Base-by-base conservation (phyloP, 768 basidiomycete species). In the Termitomyces sp. region DNA sequence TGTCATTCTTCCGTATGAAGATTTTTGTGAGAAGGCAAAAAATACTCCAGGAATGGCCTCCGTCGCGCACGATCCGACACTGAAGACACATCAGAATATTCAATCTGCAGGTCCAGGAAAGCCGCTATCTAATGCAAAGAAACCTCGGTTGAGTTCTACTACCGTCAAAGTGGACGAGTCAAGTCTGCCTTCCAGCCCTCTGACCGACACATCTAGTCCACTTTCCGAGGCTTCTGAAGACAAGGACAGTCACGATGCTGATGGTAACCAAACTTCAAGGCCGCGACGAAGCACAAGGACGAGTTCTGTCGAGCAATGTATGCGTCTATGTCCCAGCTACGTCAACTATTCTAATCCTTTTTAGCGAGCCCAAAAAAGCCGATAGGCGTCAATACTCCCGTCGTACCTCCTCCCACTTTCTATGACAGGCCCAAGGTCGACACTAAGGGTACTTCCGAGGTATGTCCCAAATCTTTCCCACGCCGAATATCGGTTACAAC, bases 1-100 rank as follows among this genome's bases (percentile, higher is more conserved):
- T 58, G 92, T 99, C 70, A 92, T 99, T 67, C 83, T 94, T 48
- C 97, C 97, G n/a, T 99, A 94, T 69, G 96, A 98, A 69, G 86
- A 92, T 68, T 98, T 94, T 72, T 89, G 87, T 60, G 85, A 89
- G 52, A 84, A 87, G 53, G 91, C 88, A 49, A 84, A 86, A 62
- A 88, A 84, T 67, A 87, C 87, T 35, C 84, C 89, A 28, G 69
- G 75, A 53, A 74, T 79, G 60, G 78, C 77, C 59, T 79, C 81
- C 9, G 75, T 79, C 59, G 71, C 82, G 64, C 83, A 82, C 68
- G 79, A 78, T 57, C 66, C 73, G 38, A 73, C 74, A 49, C 74
- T 84, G 58, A 88, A 83, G 74, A 87, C 82, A 38, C 84, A 85
- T 67, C 68, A 69, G 20, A 82, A 83, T 63, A 81, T 79, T 40